Conservation (phyloP, 352 stramenopile genomes). For the Phytopythium aichiense region DNA sequence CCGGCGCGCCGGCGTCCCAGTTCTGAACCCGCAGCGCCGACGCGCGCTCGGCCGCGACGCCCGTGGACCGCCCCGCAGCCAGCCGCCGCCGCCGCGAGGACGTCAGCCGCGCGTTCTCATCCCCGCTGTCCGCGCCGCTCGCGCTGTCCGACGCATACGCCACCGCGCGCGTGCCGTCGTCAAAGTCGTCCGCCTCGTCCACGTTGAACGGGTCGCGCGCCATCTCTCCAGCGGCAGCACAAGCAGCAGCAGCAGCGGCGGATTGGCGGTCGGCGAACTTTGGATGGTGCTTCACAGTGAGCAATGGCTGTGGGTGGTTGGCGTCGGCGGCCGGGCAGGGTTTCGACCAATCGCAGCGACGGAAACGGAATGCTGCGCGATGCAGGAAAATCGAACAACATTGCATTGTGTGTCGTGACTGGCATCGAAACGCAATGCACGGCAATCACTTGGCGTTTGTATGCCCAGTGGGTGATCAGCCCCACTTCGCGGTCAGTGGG, state of each 20-base stretch:
- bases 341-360: too few species aligned
- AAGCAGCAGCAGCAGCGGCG: too few species aligned
- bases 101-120: constrained; percentile 33
- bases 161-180: constrained; percentile 67
- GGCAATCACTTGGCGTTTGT: too few species aligned
- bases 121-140: constrained; percentile 14
- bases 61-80: constrained; percentile 19
- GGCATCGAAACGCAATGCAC: too few species aligned
- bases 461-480: too few species aligned
- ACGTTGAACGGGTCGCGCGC: constrained; percentile 62
- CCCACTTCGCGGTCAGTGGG: too few species aligned
- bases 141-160: constrained; percentile 23
- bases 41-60: constrained; percentile 37
- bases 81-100: constrained; percentile 59
- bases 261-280: background rate
- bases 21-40: constrained; percentile 75
- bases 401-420: too few species aligned
- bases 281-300: too few species aligned
- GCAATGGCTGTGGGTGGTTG: too few species aligned
- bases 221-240: constrained; percentile 21
- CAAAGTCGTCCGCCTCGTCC: constrained; percentile 78
- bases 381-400: too few species aligned
- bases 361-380: too few species aligned
- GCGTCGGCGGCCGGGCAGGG: too few species aligned
- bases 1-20: constrained; percentile 51